Evolutionary conservation across 768 basidiomycete species (phyloP), one percentile per base, ranked within the genome.

Genomic region (Obba rivulosa): DNA sequence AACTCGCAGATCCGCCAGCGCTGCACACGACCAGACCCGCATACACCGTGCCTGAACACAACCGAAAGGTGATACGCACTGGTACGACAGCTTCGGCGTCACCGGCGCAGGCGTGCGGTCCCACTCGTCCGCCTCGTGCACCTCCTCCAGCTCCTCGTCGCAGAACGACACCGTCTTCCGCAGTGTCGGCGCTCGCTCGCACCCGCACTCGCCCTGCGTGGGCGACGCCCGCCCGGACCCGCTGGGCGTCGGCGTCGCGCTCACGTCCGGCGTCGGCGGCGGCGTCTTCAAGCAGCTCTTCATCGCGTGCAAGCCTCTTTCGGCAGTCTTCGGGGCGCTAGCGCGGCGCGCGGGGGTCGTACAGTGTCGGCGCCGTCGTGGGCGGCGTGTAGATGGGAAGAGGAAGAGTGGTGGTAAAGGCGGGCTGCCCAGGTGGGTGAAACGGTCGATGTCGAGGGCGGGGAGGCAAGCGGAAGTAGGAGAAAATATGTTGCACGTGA

Each of bases 91-190:
- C 50, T 72, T 75, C 25, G 73, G 72, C 5, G 82, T 75, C 21
- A 83, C 79, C 35, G 85, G 81, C 2, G 75, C 73, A 2, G 87
- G 86, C 1, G 83, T 85, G 14, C 87, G 74, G 62, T 89, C 87
- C 87, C 87, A 88, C 48, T 85, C 84, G 61, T 89, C 87, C 3
- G 83, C 87, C 24, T 73, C 63, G 59, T 76, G 75, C 9, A 88
- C 69, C 60, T 85, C 73, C 50, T 84, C 79, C 11, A 69, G 66
- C 45, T 75, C 68, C 3, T 70, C 71, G 10, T 68, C 69, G 39
- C 78, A 75, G 54, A 87, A 89, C 8, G 75, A 76, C 24, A 89
- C 87, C 25, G 73, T 75, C 66, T 87, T 85, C 52, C 73, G 59
- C 38, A 49, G 41, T 41, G 43, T 18, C 46, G 18, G 41, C 49